phyloP scores from a whole-genome alignment of 2,329 filamentous ascomycete genomes.

The Pseudogymnoascus sp. region DNA sequence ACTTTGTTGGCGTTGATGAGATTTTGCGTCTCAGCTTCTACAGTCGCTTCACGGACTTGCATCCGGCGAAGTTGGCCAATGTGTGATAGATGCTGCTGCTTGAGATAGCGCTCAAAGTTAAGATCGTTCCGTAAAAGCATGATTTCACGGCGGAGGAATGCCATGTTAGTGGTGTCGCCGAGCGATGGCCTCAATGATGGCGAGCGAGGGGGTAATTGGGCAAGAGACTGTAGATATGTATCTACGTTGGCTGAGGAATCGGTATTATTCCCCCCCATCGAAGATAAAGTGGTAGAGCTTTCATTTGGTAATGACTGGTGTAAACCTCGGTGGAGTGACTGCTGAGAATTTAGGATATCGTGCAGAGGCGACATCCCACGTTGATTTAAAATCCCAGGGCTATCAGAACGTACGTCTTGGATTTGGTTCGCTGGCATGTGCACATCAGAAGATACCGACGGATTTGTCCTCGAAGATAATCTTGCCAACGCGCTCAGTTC shows the following conservation, averaged over 20 bases:
- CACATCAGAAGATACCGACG: conserved; percentile 2
- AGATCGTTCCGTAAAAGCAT: conserved; percentile 70
- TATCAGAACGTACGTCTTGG: not conserved
- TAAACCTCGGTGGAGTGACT: conserved; percentile 46
- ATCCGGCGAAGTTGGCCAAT: conserved; percentile 70
- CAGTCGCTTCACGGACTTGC: conserved; percentile 67
- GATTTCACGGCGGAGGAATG: conserved; percentile 63
- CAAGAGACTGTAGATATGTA: conserved; percentile 22
- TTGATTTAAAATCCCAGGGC: not conserved
- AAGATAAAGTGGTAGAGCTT: conserved; percentile 38
- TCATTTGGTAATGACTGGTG: conserved; percentile 50
- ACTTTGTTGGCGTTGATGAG: conserved; percentile 68
- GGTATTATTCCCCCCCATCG: conserved; percentile 19
- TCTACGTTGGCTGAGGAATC: conserved; percentile 21
- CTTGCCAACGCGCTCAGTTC: not conserved
- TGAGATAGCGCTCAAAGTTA: conserved; percentile 75
- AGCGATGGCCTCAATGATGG: conserved; percentile 25
- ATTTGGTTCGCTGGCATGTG: not conserved
- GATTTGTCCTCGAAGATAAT: not conserved
- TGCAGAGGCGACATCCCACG: conserved; percentile 37
- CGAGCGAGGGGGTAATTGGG: conserved; percentile 20
- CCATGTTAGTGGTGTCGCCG: conserved; percentile 34
- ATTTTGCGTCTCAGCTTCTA: conserved; percentile 75
- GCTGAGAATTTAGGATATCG: conserved; percentile 53
- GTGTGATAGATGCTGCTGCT: conserved; percentile 73